phyloP scores from a whole-genome alignment of 2,329 filamentous ascomycete species.

The Phyllosticta ampelicida region DNA sequence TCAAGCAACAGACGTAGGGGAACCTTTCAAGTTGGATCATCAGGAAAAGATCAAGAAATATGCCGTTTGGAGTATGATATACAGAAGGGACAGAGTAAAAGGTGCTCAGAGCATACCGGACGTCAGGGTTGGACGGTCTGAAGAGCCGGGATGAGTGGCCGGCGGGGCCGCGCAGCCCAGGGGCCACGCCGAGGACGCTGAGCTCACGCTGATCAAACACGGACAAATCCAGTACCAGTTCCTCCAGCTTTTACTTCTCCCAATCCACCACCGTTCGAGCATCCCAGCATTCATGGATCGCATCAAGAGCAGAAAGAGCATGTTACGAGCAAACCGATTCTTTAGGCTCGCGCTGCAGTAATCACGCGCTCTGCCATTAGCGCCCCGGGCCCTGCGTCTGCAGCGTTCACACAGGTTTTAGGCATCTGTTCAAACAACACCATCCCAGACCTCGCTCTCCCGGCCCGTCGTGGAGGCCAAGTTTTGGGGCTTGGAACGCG shows the following conservation, averaged over 20 bases:
- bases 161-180: not conserved
- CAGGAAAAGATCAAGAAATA: not conserved
- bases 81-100: not conserved
- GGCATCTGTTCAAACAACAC: not conserved
- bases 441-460: not conserved
- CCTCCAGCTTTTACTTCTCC: not conserved
- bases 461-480: not conserved
- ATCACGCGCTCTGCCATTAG: not conserved
- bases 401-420: not conserved
- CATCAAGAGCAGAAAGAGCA: not conserved
- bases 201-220: not conserved
- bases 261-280: not conserved
- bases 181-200: not conserved
- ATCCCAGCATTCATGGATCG: not conserved
- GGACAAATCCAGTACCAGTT: not conserved
- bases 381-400: not conserved
- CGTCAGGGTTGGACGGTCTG: not conserved
- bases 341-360: not conserved
- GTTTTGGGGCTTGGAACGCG: constrained; percentile 29
- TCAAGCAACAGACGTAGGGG: not conserved
- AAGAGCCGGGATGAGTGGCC: not conserved
- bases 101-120: not conserved
- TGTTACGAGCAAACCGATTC: not conserved
- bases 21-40: not conserved
- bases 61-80: not conserved